Base-by-base conservation (phyloP, 495 filamentous ascomycete genomes). In the Pyrenopolyporus hunteri region DNA sequence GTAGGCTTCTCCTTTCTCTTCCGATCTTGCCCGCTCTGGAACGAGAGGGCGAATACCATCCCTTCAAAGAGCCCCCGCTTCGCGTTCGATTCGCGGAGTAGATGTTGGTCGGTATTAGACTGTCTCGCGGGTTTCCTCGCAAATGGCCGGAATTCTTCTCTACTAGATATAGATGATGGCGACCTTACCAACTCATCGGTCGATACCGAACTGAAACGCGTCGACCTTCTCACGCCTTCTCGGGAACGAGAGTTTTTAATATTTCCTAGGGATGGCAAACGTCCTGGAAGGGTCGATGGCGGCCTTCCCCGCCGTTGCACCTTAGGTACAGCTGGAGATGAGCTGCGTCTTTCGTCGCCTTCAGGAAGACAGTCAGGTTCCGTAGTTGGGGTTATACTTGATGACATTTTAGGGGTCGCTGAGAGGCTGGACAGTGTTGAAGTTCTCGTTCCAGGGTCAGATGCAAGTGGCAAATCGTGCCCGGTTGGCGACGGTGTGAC, bases 11-110 rank as follows among this genome's bases (percentile, higher is more conserved):
- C 80, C 45, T 81, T 82, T 28, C 67, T 74, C 31, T 81, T 81
- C 16, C 83, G 78, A n/a, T 80, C 70, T 14, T 80, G 80, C 16
- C 58, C 69, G 0, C 62, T 56, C 47, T 83, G 81, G 57, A 87
- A 89, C 9, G 89, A 89, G 9, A 93, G 83, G 0, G 90, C 89
- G 73, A 96, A 93, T 0, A 85, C 87, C 89, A 93, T 93, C 22
- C 86, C 83, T 17, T 81, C 72, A 66, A 96, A 93, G 1, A 93
- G 59, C 1, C 66, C 69, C 8, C 25, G 10, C 29, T 42, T 67
- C 9, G 48, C 40, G 17, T 60, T 55, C n/a, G 63, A 64, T 45
- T 64, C 67, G 19, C 64, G 64, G 5, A 49, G 32, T 31, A 19
- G n/a, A 56, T 57, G n/a, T 19, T 45, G 40, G 28, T 53, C 49